These are phyloP conservation scores for Fraxinus dipetala DNA, from an alignment of 305 asterid species.

Conservation along the genomic window DNA sequence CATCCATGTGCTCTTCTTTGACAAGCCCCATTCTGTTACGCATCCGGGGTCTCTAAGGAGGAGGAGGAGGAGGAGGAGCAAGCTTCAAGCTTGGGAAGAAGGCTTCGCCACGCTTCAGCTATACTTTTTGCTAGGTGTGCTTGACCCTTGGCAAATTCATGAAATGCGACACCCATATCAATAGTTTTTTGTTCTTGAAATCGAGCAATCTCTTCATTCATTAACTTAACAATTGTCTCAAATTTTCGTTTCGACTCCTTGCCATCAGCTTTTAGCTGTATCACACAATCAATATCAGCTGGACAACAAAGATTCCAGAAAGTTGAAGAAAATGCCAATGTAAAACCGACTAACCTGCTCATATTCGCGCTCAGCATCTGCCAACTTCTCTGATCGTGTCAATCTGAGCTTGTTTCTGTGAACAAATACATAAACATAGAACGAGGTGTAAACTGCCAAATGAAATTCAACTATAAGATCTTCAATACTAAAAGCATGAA, in stretches of 20 bases:
- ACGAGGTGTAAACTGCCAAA: not conserved
- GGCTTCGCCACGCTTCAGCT: conserved; percentile 91
- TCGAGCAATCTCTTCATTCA: conserved; percentile 78
- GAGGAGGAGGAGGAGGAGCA: conserved; percentile 52
- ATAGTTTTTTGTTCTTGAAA: conserved; percentile 89
- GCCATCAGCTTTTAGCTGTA: conserved; percentile 84
- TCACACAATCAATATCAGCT: conserved; percentile 20
- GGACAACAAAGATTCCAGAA: not conserved
- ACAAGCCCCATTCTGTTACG: not conserved
- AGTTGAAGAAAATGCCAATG: not conserved
- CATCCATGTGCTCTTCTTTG: not conserved
- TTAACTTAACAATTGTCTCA: conserved; percentile 64
- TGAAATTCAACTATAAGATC: not conserved
- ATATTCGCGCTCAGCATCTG: conserved; percentile 79
- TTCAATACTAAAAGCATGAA: not conserved
- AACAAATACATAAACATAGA: conserved; percentile 1
- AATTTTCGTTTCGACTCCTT: conserved; percentile 72
- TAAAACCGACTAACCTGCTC: conserved; percentile 64
- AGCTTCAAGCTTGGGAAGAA: conserved; percentile 91
- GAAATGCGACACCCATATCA: conserved; percentile 94
- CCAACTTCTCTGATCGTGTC: conserved; percentile 75
- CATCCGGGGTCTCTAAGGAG: conserved; percentile 15
- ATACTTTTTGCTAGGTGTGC: conserved; percentile 68
- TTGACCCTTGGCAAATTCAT: conserved; percentile 90
- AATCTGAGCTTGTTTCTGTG: conserved; percentile 86